phyloP scores from a whole-genome alignment of 306 rosid species.

The Acacia crassicarpa region DNA sequence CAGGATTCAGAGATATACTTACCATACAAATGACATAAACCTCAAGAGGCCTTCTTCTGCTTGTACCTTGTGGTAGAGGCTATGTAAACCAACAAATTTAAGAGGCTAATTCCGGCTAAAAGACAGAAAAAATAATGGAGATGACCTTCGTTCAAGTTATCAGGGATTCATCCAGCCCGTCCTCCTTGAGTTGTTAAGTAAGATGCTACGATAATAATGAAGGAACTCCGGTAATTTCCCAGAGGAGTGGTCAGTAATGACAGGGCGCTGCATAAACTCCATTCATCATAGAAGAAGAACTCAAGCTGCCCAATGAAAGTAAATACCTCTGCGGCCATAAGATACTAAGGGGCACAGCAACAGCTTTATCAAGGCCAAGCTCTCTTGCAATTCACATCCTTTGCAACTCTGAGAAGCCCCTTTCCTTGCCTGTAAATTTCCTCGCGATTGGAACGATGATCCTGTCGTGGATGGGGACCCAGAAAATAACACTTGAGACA shows the following conservation, averaged over 20 bases:
- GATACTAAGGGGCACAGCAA: constrained; percentile 71
- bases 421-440: constrained; percentile 72
- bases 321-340: constrained; percentile 82
- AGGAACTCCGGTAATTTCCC: constrained; percentile 85
- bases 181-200: constrained; percentile 72
- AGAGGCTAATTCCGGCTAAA: constrained; percentile 75
- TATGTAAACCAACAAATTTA: constrained; percentile 62
- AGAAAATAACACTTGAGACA: constrained; percentile 80
- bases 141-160: constrained; percentile 81
- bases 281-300: constrained; percentile 95
- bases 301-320: constrained; percentile 88
- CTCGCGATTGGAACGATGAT: constrained; percentile 83
- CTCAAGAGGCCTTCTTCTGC: constrained; percentile 65
- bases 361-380: constrained; percentile 55
- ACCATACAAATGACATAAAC: neutral
- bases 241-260: constrained; percentile 74
- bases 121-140: constrained; percentile 88
- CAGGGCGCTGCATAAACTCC: constrained; percentile 91
- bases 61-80: constrained; percentile 69
- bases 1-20: constrained; percentile 13
- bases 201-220: constrained; percentile 76
- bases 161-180: constrained; percentile 76
- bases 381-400: constrained; percentile 88
- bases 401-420: constrained; percentile 92
- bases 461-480: constrained; percentile 85